Conservation (phyloP, 371 early-diverging fungal genomes). For the Mortierella sp. region DNA sequence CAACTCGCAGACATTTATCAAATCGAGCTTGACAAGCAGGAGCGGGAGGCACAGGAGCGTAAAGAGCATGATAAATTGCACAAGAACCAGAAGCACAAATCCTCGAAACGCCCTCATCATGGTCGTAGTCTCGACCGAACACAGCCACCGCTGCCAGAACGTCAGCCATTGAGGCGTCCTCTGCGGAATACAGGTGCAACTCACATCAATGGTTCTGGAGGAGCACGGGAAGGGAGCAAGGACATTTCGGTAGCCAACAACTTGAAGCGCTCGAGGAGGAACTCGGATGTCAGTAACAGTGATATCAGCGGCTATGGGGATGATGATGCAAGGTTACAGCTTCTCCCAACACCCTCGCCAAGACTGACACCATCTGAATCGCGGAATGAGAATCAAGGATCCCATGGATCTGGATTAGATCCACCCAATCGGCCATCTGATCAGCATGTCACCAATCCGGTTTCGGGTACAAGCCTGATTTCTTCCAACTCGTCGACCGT, state of each 20-base stretch:
- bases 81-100: constrained; percentile 23
- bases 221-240: background rate
- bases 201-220: background rate
- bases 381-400: constrained; percentile 8
- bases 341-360: constrained; percentile 37
- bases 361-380: constrained; percentile 24
- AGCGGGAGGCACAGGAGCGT: constrained; percentile 21
- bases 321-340: constrained; percentile 18
- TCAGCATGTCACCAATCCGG: constrained; percentile 2
- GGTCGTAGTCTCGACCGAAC: constrained; percentile 22
- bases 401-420: constrained; percentile 3
- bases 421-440: constrained; percentile 1
- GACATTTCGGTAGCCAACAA: background rate
- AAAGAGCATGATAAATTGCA: constrained; percentile 36
- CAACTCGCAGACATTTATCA: constrained; percentile 43
- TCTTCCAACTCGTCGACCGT: constrained; percentile 1
- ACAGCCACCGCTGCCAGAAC: constrained; percentile 16
- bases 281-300: constrained; percentile 39
- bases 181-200: constrained; percentile 3
- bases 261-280: constrained; percentile 33
- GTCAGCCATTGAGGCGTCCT: constrained; percentile 16
- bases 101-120: constrained; percentile 20
- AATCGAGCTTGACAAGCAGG: constrained; percentile 38
- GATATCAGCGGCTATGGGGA: constrained; percentile 37
- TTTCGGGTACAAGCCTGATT: constrained; percentile 6